These are phyloP conservation scores for Mycena citricolor DNA, from an alignment of 1,284 basidiomycete species.

Conservation along the genomic window DNA sequence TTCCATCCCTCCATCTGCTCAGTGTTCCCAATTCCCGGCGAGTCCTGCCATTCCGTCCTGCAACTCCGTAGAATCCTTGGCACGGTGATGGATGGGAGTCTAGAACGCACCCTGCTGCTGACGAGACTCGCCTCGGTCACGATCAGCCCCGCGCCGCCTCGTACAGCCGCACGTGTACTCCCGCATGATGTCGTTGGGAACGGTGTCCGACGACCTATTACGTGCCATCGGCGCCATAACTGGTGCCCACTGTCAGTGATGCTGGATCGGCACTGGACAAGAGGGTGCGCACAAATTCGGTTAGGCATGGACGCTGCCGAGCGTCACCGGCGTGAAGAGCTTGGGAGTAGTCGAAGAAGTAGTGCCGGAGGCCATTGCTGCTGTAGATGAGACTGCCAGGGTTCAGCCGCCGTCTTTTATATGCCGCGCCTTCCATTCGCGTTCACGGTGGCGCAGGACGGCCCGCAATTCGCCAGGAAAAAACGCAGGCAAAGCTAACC, in stretches of 20 bases:
- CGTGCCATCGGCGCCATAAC: slow-evolving; percentile 36
- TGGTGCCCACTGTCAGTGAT: not conserved
- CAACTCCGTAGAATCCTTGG: too few relatives aligned
- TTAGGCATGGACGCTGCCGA: slow-evolving; percentile 5
- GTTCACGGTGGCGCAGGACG: too few relatives aligned
- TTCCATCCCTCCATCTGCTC: slow-evolving; percentile 39
- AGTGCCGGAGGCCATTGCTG: too few relatives aligned
- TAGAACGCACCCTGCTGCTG: slow-evolving; percentile 40
- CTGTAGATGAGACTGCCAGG: too few relatives aligned
- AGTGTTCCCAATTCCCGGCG: slow-evolving; percentile 36
- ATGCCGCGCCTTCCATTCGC: too few relatives aligned
- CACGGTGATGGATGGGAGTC: too few relatives aligned
- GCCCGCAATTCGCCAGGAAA: too few relatives aligned
- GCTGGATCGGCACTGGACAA: too few relatives aligned
- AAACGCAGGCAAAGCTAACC: too few relatives aligned
- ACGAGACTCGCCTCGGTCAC: slow-evolving; percentile 44
- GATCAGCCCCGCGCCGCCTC: slow-evolving; percentile 41
- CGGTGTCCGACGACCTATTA: slow-evolving; percentile 29
- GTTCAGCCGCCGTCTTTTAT: too few relatives aligned
- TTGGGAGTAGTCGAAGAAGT: too few relatives aligned
- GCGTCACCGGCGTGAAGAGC: slow-evolving; percentile 7
- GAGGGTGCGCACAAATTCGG: slow-evolving; percentile 4
- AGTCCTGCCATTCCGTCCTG: slow-evolving; percentile 31
- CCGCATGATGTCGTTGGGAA: slow-evolving; percentile 38
- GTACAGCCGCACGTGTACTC: slow-evolving; percentile 46